Conservation (phyloP, 768 basidiomycete genomes). For the Rhizopogon vinicolor region DNA sequence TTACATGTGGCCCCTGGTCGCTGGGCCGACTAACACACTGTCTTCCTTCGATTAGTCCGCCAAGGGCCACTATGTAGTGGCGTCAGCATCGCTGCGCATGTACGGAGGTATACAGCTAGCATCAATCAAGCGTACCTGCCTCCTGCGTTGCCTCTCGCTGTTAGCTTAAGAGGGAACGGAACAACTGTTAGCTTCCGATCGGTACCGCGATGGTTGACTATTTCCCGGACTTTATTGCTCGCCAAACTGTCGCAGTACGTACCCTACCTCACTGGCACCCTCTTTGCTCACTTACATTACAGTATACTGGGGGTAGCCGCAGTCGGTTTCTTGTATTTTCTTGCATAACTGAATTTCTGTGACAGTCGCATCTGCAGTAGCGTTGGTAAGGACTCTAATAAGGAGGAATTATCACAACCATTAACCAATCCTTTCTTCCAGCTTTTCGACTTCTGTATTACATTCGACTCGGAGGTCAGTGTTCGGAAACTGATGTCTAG, state of each 20-base stretch:
- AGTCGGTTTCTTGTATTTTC: neutral
- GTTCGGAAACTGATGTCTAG: neutral
- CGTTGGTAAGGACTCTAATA: neutral
- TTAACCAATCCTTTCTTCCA: neutral
- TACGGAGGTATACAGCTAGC: too few species aligned
- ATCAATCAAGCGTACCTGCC: too few species aligned
- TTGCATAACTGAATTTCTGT: neutral
- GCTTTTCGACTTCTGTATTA: neutral
- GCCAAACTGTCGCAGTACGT: neutral
- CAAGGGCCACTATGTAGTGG: too few species aligned
- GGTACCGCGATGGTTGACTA: neutral
- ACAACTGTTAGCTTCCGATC: too few species aligned
- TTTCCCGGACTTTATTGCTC: neutral
- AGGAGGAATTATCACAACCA: neutral
- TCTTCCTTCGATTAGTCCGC: too few species aligned
- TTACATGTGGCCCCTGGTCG: too few species aligned
- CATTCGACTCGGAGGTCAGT: neutral
- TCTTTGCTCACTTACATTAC: neutral
- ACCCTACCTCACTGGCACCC: neutral
- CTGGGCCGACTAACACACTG: too few species aligned
- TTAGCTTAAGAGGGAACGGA: too few species aligned
- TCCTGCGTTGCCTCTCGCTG: too few species aligned
- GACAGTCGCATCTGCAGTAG: neutral
- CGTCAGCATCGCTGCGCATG: too few species aligned
- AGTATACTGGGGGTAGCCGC: neutral